Conservation (phyloP, 2,329 filamentous ascomycete species). For the Aureobasidium sp. region DNA sequence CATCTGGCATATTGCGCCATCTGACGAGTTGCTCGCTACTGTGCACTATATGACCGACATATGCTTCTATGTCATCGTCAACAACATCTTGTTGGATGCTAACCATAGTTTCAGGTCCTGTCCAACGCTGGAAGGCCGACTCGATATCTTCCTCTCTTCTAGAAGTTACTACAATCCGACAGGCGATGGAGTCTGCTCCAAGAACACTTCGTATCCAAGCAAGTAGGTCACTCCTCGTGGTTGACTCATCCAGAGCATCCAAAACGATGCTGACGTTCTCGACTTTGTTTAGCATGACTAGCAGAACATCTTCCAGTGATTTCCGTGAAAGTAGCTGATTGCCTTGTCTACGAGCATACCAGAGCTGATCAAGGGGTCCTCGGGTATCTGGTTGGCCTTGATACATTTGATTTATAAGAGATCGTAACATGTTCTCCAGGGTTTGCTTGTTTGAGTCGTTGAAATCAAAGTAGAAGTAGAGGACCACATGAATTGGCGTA, state of each 20-base stretch:
- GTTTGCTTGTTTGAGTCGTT: background rate
- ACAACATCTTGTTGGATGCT: background rate
- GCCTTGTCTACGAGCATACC: background rate
- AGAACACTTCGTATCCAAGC: background rate
- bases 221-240: background rate
- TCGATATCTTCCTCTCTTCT: slow-evolving; percentile 3
- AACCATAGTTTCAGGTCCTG: background rate
- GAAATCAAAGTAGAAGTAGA: slow-evolving; percentile 17
- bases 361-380: background rate
- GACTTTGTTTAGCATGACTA: background rate
- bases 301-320: background rate
- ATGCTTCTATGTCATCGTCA: slow-evolving; percentile 5
- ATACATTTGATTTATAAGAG: background rate
- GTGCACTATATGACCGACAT: background rate
- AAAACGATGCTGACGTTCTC: background rate
- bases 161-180: background rate
- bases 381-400: background rate
- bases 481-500: background rate
- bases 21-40: background rate
- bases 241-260: slow-evolving; percentile 9
- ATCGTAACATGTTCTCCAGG: slow-evolving; percentile 4
- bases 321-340: background rate
- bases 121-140: background rate
- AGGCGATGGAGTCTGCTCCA: rapidly evolving
- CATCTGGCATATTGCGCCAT: background rate